phyloP scores from a whole-genome alignment of 768 basidiomycete genomes.

The Phlebiopsis gigantea region DNA sequence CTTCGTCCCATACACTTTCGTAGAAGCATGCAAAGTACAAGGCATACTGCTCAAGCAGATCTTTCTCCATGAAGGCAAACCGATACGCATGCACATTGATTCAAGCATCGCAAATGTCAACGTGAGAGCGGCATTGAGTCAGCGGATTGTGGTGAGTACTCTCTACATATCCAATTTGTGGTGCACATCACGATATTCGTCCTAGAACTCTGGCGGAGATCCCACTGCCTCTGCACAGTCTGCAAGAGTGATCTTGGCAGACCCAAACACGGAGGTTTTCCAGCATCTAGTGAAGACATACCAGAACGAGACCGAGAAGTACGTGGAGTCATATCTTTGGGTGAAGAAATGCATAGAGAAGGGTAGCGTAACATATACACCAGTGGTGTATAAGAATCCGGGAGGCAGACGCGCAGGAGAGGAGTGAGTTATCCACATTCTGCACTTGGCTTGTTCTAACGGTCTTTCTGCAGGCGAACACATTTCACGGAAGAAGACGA shows the following conservation, averaged over 20 bases:
- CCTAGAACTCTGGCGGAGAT: slow-evolving; percentile 79
- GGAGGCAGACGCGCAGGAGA: slow-evolving; percentile 77
- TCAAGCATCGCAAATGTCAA: slow-evolving; percentile 76
- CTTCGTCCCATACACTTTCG: slow-evolving; percentile 77
- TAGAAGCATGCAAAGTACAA: slow-evolving; percentile 80
- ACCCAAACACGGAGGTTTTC: slow-evolving; percentile 75
- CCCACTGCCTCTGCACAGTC: slow-evolving; percentile 64
- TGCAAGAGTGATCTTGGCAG: slow-evolving; percentile 74
- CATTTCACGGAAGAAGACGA: slow-evolving; percentile 79
- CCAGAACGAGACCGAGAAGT: slow-evolving; percentile 65
- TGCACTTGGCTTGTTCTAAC: background rate
- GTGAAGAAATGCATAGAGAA: slow-evolving; percentile 79
- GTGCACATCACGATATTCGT: background rate
- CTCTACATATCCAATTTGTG: background rate
- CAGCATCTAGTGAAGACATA: slow-evolving; percentile 67
- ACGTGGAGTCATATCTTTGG: slow-evolving; percentile 79
- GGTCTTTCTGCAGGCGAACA: slow-evolving; percentile 47
- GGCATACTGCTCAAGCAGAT: slow-evolving; percentile 72
- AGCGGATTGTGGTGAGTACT: slow-evolving; percentile 60
- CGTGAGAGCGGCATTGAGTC: slow-evolving; percentile 57
- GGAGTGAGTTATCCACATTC: slow-evolving; percentile 46
- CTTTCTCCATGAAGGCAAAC: slow-evolving; percentile 57
- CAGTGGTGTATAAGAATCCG: slow-evolving; percentile 77
- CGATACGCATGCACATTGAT: slow-evolving; percentile 78
- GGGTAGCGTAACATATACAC: slow-evolving; percentile 60